phyloP scores from a whole-genome alignment of 345 rosid species.

The Populus simonii region DNA sequence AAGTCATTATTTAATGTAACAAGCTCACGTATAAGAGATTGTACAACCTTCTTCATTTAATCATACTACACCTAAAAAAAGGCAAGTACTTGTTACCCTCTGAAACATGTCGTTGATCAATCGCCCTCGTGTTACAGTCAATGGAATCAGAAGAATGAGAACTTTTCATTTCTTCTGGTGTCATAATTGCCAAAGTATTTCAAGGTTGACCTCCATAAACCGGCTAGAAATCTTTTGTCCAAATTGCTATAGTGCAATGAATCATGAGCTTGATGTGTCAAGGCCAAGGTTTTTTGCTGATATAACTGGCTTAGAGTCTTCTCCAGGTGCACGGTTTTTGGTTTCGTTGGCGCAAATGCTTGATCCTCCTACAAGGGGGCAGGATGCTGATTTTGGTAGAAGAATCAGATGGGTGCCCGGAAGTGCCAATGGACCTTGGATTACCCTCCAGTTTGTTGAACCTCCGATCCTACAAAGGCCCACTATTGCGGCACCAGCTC shows the following conservation, averaged over 20 bases:
- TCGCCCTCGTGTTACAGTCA: slow-evolving; percentile 49
- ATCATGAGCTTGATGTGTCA: slow-evolving; percentile 50
- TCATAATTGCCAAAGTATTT: slow-evolving; percentile 47
- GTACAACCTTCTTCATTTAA: background rate
- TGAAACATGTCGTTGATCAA: slow-evolving; percentile 28
- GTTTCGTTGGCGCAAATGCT: slow-evolving; percentile 26
- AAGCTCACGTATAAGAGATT: slow-evolving; percentile 4
- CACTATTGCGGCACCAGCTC: background rate
- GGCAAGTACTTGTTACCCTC: background rate
- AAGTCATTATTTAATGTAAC: slow-evolving; percentile 27
- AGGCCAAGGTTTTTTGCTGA: slow-evolving; percentile 28
- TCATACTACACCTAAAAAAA: background rate
- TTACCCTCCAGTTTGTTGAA: slow-evolving; percentile 46
- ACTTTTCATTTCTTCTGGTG: slow-evolving; percentile 71
- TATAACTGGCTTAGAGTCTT: slow-evolving; percentile 2
- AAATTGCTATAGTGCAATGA: slow-evolving; percentile 41
- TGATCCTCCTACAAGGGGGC: slow-evolving; percentile 12
- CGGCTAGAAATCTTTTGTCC: slow-evolving; percentile 47
- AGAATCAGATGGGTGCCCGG: slow-evolving; percentile 40
- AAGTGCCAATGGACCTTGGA: slow-evolving; percentile 41
- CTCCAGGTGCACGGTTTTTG: slow-evolving; percentile 13
- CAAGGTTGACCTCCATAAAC: slow-evolving; percentile 42
- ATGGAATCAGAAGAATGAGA: slow-evolving; percentile 57
- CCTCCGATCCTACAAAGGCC: slow-evolving; percentile 13
- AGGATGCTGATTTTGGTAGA: background rate